phyloP scores from a whole-genome alignment of 768 basidiomycete species.

The Boletus tylopilopsis region DNA sequence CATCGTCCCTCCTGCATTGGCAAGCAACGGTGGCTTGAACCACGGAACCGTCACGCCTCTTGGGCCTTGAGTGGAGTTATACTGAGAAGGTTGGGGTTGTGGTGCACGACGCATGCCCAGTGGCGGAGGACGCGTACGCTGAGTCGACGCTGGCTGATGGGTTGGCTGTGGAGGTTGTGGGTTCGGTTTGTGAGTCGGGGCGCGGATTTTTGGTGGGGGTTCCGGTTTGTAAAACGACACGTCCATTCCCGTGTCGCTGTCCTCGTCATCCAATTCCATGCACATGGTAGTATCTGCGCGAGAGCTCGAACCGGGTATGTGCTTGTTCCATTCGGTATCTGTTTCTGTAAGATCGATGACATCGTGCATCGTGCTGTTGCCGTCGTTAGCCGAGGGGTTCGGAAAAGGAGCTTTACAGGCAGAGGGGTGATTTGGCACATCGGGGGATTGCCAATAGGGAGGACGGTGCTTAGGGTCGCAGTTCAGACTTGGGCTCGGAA shows the following conservation, averaged over 20 bases:
- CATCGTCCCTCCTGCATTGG: neutral
- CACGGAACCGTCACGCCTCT: constrained; percentile 17
- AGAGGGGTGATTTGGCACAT: neutral
- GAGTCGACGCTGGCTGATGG: constrained; percentile 6
- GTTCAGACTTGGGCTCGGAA: constrained; percentile 12
- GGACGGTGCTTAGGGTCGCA: constrained; percentile 4
- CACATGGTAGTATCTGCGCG: constrained; percentile 4
- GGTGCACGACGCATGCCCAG: constrained; percentile 28
- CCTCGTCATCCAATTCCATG: constrained; percentile 18
- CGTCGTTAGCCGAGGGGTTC: neutral
- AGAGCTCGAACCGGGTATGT: neutral
- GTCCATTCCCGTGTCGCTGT: constrained; percentile 17
- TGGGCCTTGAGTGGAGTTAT: constrained; percentile 15
- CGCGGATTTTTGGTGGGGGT: neutral
- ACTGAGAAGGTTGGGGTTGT: constrained; percentile 20
- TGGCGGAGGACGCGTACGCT: constrained; percentile 21
- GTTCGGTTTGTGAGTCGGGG: neutral
- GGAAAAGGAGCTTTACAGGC: neutral
- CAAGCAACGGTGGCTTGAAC: constrained; percentile 28
- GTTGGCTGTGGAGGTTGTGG: constrained; percentile 1
- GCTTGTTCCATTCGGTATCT: constrained; percentile 15
- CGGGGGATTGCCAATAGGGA: neutral
- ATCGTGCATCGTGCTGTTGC: constrained; percentile 14
- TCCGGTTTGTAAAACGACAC: constrained; percentile 12
- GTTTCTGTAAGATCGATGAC: constrained; percentile 21